Conservation (phyloP, 371 early-diverging fungal genomes). For the Quaeritorhiza haematococci region DNA sequence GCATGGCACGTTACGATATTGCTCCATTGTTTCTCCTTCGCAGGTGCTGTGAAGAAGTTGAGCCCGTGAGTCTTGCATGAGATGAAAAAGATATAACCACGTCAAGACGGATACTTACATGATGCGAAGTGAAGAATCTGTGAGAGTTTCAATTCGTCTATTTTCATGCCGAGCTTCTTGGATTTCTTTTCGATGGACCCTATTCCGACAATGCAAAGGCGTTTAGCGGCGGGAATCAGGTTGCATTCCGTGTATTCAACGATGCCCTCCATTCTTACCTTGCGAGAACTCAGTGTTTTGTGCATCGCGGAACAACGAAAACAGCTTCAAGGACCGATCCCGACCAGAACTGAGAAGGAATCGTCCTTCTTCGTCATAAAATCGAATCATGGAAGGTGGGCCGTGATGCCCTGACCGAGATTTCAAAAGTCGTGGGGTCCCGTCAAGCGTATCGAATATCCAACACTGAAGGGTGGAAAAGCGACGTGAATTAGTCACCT, state of each 20-base stretch:
- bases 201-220: constrained; percentile 4
- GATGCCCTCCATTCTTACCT: too few species aligned
- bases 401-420: constrained; percentile 80
- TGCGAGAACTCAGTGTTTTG: constrained; percentile 82
- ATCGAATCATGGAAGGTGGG: constrained; percentile 76
- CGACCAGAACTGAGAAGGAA: constrained; percentile 72
- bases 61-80: background rate
- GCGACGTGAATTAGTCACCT: background rate
- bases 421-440: constrained; percentile 71
- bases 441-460: constrained; percentile 85
- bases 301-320: constrained; percentile 78
- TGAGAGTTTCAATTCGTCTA: constrained; percentile 68
- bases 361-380: constrained; percentile 67
- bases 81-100: background rate
- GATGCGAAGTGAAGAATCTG: constrained; percentile 67
- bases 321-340: constrained; percentile 75
- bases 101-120: constrained; percentile 27
- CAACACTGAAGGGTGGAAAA: constrained; percentile 59
- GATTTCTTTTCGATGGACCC: constrained; percentile 59
- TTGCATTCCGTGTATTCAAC: constrained; percentile 2
- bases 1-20: constrained; percentile 82
- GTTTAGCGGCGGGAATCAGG: constrained; percentile 16
- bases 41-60: constrained; percentile 30
- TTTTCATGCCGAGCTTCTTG: constrained; percentile 48
- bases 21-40: constrained; percentile 81